Conservation (phyloP, 2,329 filamentous ascomycete species). For the Diaporthe vexans region DNA sequence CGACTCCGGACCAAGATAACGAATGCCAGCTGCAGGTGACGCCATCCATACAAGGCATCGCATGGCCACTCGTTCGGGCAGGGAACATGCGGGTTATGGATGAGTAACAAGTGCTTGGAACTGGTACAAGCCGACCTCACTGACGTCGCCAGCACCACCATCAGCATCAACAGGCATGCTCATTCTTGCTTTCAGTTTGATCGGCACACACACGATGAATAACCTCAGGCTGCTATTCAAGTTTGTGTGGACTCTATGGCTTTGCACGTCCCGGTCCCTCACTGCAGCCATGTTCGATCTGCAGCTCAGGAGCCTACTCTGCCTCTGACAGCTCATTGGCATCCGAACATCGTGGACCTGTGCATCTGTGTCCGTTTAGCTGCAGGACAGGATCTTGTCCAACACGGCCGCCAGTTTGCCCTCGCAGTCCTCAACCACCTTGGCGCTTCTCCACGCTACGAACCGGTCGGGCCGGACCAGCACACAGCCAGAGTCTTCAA, state of each 20-base stretch:
- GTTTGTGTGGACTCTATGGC: too few species aligned
- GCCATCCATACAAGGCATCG: neutral
- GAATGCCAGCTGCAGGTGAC: neutral
- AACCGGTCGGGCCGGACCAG: conserved; percentile 66
- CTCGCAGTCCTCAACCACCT: conserved; percentile 33
- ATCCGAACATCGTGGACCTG: neutral
- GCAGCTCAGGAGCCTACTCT: too few species aligned
- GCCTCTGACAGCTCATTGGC: neutral
- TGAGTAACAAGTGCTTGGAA: neutral
- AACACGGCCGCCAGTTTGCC: conserved; percentile 41
- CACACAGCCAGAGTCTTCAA: conserved; percentile 66
- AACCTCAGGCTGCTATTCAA: neutral
- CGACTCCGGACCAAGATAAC: neutral
- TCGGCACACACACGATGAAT: neutral
- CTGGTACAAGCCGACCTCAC: neutral
- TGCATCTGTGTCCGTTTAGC: neutral
- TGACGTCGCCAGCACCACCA: neutral
- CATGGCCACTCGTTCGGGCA: neutral
- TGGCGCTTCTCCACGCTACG: conserved; percentile 59
- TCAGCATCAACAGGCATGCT: neutral
- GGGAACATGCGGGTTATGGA: neutral
- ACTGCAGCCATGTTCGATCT: neutral
- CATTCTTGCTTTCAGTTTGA: too few species aligned
- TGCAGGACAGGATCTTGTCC: conserved; percentile 36
- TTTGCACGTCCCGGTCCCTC: neutral